A percentile compares a stretch with the other conserved stretches of the same genome.
Evolutionary conservation across 441 rosid genomes (phyloP).

Genomic region (Syzygium malaccense): DNA sequence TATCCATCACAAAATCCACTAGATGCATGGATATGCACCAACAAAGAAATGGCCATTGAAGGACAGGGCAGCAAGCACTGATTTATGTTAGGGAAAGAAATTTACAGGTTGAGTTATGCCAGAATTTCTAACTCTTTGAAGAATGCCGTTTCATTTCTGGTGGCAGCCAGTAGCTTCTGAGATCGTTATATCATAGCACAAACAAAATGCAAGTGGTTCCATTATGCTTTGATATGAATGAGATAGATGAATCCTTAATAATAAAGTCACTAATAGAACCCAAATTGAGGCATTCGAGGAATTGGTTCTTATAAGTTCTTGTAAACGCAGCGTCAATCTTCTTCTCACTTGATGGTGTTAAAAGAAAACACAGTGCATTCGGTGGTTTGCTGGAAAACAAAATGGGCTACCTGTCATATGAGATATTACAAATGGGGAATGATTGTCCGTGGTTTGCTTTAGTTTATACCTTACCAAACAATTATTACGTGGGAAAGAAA

Average conservation of each 20-base stretch:
- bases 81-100: neutral
- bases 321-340: neutral
- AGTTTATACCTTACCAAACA: neutral
- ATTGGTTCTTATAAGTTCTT: neutral
- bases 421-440: neutral
- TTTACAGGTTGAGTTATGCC: neutral
- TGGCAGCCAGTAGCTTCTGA: neutral
- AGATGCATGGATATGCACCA: neutral
- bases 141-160: neutral
- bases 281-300: neutral
- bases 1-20: neutral
- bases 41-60: neutral
- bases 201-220: neutral
- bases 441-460: neutral
- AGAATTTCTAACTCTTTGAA: neutral
- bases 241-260: neutral
- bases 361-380: neutral
- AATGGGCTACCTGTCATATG: neutral
- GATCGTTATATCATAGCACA: neutral
- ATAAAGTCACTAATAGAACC: neutral
- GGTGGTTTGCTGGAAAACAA: neutral
- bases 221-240: neutral
- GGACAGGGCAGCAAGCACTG: neutral
- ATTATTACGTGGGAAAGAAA: neutral
- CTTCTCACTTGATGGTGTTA: neutral